Base-by-base conservation (phyloP, 306 rosid species). In the Urtica urens region DNA sequence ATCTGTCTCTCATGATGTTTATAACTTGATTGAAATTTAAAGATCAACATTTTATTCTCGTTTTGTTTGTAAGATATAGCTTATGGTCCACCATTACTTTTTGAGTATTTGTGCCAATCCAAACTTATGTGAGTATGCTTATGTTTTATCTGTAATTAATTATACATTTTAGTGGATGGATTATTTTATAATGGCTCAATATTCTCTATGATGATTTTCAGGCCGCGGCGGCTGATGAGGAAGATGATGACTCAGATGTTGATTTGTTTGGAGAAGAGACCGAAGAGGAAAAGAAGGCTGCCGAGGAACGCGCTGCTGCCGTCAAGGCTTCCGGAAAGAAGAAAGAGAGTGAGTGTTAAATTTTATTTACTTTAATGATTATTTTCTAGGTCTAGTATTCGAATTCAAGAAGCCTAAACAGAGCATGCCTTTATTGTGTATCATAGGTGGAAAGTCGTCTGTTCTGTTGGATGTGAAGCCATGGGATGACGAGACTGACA, bases 221-320 rank as follows among this genome's bases (percentile, higher is more conserved):
- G 97, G 95, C 86, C 2, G 9, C 86, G 1, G n/a, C n/a, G n/a
- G 67, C 64, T 1, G 93, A 70, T 0, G 94, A 70, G 2, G 95
- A 65, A 2, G 93, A 82, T 0, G 97, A 84, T 0, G 95, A 88
- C 0, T 90, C 79, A 3, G 97, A 90, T 48, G 83, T 85, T 21
- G 99, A 90, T 76, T 79, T 90, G 34, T 90, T 90, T 38, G 95
- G 99, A 4, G 99, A 90, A 44, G 99, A 90, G 77, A 90, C 99
- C 0, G 99, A 90, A 51, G 95, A 85, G 69, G 99, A 90, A 75
- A 85, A 90, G 75, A 85, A 90, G 73, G 99, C 92, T 51, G 87
- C 99, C 0, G 95, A 90, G 58, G 92, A 81, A 56, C 69, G 99
- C 2, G 92, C 95, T 8, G 95, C 99, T 23, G 54, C 95, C 0